Conservation (phyloP, 1,284 basidiomycete genomes). For the Somion occarium region DNA sequence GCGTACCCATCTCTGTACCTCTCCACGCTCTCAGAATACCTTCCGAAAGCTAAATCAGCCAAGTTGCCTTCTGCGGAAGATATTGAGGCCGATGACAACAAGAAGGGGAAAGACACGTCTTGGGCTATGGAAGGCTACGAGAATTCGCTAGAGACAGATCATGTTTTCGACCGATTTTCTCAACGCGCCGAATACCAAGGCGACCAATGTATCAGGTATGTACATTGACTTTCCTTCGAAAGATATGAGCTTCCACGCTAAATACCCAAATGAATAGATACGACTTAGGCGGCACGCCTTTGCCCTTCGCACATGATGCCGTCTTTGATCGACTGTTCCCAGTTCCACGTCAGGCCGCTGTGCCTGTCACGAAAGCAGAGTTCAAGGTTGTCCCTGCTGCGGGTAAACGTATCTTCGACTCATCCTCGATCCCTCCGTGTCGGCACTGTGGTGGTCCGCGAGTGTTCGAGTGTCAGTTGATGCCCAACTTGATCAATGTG, state of each 20-base stretch:
- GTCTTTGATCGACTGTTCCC: conserved; percentile 72
- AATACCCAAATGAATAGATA: conserved; percentile 45
- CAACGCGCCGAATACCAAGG: conserved; percentile 62
- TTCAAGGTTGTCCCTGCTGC: conserved; percentile 46
- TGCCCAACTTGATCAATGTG: conserved; percentile 82
- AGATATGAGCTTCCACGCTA: not conserved
- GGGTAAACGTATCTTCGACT: conserved; percentile 44
- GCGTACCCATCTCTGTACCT: conserved; percentile 66
- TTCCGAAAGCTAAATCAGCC: conserved; percentile 50
- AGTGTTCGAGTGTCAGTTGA: conserved; percentile 81
- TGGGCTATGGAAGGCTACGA: conserved; percentile 76
- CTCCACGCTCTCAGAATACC: conserved; percentile 66
- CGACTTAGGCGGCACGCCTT: conserved; percentile 66
- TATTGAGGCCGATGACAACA: conserved; percentile 33
- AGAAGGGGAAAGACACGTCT: conserved; percentile 39
- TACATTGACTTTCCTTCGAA: not conserved
- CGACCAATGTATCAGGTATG: conserved; percentile 75
- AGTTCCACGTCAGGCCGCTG: conserved; percentile 34
- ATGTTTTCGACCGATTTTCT: conserved; percentile 75
- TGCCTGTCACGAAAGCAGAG: conserved; percentile 45
- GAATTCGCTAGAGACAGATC: conserved; percentile 70
- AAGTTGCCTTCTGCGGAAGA: conserved; percentile 38
- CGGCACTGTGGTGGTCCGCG: conserved; percentile 53
- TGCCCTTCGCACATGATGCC: conserved; percentile 68
- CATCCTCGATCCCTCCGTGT: conserved; percentile 49